Base-by-base conservation (phyloP, 2,329 filamentous ascomycete genomes). In the Neophaeococcomyces aloes region DNA sequence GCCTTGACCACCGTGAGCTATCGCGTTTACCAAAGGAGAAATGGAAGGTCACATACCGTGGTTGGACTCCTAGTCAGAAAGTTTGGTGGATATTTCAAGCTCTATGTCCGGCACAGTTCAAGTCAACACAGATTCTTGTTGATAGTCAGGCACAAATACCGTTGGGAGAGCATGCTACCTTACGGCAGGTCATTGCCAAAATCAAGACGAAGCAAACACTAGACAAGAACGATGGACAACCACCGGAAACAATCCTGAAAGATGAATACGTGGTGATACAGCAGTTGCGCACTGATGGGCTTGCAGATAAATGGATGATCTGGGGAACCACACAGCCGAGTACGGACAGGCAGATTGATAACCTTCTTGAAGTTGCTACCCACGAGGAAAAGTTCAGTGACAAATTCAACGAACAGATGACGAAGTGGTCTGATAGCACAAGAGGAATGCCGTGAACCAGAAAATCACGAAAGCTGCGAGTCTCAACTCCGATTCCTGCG, bases 231-330 rank as follows among this genome's bases (percentile, higher is more conserved):
- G 41, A 46, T 21, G 42, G 27, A 8, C 37, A 45, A 14, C 14
- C 32, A 7, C 18, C 19, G 10, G 33, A 36, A 6, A 18, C 31
- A 7, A 27, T 34, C 3, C 35, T 40, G 18, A 32, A 42, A 23
- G 62, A 59, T 2, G 71, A 75, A 54, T 72, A 74, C 48, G 52
- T 74, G 23, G 70, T 74, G 11, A 53, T 74, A 18, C 71, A 74
- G 58, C 64, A 66, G 55, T 49, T 66, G 27, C 55, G 64, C 29
- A 59, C 64, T 54, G 59, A 59, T 23, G 64, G 66, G 7, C 58
- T 64, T 47, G 58, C 66, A 31, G 59, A 60, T 10, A 56, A 61
- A 13, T 75, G 71, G 71, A 66, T 63, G 49, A 56, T 73, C 39
- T 74, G 71, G 71, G 71, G 71, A 21, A 46, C 51, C 3, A 43